These are phyloP conservation scores for Lactarius indigo DNA, from an alignment of 768 basidiomycete genomes.

Conservation along the genomic window DNA sequence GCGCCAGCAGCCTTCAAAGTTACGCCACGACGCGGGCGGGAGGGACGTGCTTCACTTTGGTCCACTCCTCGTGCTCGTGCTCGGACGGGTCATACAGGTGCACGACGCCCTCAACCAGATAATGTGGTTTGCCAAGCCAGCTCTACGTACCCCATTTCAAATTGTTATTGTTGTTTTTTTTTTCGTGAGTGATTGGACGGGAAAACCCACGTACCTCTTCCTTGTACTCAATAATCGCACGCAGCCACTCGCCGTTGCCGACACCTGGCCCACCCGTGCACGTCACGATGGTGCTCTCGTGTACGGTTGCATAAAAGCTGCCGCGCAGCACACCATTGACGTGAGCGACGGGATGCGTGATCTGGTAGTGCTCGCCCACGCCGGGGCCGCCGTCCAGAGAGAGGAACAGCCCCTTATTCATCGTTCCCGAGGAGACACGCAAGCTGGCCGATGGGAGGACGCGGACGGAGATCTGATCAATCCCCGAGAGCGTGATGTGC, in stretches of 20 bases:
- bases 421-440: conserved; percentile 75
- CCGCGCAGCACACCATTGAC: conserved; percentile 93
- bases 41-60: conserved; percentile 88
- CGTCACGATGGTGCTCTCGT: conserved; percentile 76
- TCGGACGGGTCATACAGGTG: conserved; percentile 72
- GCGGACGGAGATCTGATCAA: conserved; percentile 93
- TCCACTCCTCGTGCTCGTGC: conserved; percentile 65
- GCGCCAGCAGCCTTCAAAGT: conserved; percentile 88
- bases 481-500: conserved; percentile 66
- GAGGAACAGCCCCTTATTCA: conserved; percentile 88
- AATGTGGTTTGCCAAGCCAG: conserved; percentile 88
- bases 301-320: conserved; percentile 85
- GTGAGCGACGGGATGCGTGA: conserved; percentile 84
- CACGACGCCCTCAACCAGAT: conserved; percentile 83
- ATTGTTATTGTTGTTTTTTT: no score
- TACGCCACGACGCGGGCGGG: conserved; percentile 68
- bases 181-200: neutral
- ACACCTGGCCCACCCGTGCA: conserved; percentile 56
- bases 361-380: conserved; percentile 77
- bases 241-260: conserved; percentile 55
- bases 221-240: conserved; percentile 90
- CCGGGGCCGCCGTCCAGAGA: conserved; percentile 69
- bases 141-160: conserved; percentile 41
- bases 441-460: conserved; percentile 79
- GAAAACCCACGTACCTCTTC: conserved; percentile 68